Evolutionary conservation across 257 asterid genomes (phyloP).

Genomic region (Cynanchum wilfordii): DNA sequence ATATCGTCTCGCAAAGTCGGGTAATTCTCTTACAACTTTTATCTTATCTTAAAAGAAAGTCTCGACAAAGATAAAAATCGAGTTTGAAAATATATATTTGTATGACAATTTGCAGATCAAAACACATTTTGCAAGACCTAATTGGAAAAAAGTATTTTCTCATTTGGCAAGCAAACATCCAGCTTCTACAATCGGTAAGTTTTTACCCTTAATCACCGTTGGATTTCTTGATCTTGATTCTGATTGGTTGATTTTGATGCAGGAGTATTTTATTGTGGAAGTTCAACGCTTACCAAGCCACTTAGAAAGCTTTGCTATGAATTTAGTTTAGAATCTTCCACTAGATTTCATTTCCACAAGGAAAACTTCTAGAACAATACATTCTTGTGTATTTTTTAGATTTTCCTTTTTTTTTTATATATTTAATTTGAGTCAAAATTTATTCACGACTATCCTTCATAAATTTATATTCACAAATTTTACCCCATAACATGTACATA

Average conservation of each 20-base stretch:
- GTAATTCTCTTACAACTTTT: neutral
- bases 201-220: neutral
- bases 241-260: conserved; percentile 9
- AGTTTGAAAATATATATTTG: too few species aligned
- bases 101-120: conserved; percentile 39
- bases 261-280: conserved; percentile 95
- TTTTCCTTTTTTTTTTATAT: too few species aligned
- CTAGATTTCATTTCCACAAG: conserved; percentile 84
- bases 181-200: conserved; percentile 60
- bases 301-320: conserved; percentile 62
- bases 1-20: conserved; percentile 56
- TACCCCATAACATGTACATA: too few species aligned
- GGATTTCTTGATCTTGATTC: neutral
- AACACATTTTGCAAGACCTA: conserved; percentile 96
- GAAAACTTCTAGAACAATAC: conserved; percentile 60
- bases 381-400: too few species aligned
- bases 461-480: too few species aligned
- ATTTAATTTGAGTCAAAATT: too few species aligned
- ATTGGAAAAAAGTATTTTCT: conserved; percentile 77
- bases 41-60: too few species aligned
- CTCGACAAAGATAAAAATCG: too few species aligned
- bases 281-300: conserved; percentile 50
- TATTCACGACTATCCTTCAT: too few species aligned
- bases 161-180: conserved; percentile 52
- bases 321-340: conserved; percentile 57